Conservation (phyloP, 2,329 filamentous ascomycete species). For the Kalaharituber pfeilii region DNA sequence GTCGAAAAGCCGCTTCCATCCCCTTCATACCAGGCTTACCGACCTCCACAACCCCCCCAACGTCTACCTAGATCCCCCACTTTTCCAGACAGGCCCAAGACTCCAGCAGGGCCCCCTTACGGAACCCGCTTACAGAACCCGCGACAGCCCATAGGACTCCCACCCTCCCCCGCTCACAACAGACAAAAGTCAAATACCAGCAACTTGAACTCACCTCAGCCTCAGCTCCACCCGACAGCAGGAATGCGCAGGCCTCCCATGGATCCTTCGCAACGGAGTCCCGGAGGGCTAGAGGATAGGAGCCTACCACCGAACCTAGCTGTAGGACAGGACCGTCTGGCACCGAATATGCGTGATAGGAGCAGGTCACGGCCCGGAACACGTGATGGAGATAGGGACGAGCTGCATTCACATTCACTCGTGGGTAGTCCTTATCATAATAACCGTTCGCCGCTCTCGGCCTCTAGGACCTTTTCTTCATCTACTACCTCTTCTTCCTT, state of each 20-base stretch:
- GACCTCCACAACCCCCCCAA: neutral
- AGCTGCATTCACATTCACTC: neutral
- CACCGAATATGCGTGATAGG: neutral
- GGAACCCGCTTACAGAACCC: neutral
- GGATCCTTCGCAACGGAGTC: neutral
- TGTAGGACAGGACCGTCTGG: neutral
- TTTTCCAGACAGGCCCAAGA: neutral
- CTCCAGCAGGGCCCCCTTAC: neutral
- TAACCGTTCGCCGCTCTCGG: conserved; percentile 7
- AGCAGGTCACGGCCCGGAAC: neutral
- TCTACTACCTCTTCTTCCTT: conserved; percentile 14
- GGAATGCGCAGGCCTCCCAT: neutral
- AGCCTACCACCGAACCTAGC: neutral
- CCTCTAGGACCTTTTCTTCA: conserved; percentile 16
- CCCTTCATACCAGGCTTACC: neutral
- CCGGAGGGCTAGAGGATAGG: neutral
- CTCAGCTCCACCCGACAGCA: no score
- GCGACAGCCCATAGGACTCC: neutral
- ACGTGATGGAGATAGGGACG: neutral
- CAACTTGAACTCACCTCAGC: neutral
- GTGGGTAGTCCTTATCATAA: neutral
- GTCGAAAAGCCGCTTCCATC: neutral
- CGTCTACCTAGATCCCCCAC: neutral
- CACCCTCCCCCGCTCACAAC: neutral
- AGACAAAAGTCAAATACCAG: neutral